These are phyloP conservation scores for Pyrenochaeta sp. DNA, from an alignment of 2,329 filamentous ascomycete species.

Conservation along the genomic window DNA sequence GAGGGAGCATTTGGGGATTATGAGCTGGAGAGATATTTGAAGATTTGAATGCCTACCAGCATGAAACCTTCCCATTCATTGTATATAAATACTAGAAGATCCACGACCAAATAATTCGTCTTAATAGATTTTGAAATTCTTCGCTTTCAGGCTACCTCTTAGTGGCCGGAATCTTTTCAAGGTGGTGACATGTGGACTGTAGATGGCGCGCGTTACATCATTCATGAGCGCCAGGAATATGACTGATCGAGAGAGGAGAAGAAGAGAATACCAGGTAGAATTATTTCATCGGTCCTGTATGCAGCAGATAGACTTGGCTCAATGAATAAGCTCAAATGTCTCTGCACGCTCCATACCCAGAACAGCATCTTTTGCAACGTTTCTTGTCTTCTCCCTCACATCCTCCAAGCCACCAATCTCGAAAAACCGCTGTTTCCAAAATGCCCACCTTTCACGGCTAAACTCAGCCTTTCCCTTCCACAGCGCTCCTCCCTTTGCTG, in stretches of 20 bases:
- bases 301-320: too few species aligned
- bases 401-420: slow-evolving; percentile 29
- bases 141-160: too few species aligned
- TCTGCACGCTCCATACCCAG: slow-evolving; percentile 41
- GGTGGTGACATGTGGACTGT: too few species aligned
- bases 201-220: too few species aligned
- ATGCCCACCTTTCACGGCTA: slow-evolving; percentile 41
- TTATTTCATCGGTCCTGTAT: too few species aligned
- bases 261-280: not conserved
- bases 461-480: slow-evolving; percentile 43
- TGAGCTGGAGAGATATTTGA: not conserved
- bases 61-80: not conserved
- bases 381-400: slow-evolving; percentile 31
- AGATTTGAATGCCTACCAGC: not conserved
- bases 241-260: not conserved
- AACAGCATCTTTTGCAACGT: slow-evolving; percentile 32
- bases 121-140: too few species aligned
- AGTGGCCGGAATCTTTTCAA: too few species aligned
- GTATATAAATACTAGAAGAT: not conserved
- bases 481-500: slow-evolving; percentile 35
- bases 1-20: too few species aligned
- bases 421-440: slow-evolving; percentile 45
- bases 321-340: slow-evolving; percentile 17
- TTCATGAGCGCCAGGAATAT: too few species aligned
- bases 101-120: too few species aligned